These are phyloP conservation scores for Alternaria hordeiaustralica DNA, from an alignment of 2,329 filamentous ascomycete species.

Conservation along the genomic window DNA sequence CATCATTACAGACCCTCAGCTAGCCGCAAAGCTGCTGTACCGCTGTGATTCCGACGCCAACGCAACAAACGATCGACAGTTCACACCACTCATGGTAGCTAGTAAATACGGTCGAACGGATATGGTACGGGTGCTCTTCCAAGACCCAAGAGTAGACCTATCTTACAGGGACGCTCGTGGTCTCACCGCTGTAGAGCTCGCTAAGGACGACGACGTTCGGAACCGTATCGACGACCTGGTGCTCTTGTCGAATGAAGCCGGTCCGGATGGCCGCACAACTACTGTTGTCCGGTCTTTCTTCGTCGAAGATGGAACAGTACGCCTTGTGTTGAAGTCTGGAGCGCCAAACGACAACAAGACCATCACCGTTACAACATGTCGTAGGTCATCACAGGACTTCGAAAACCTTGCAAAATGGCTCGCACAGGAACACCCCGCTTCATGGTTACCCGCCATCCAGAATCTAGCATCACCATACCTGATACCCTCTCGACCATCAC, in stretches of 20 bases:
- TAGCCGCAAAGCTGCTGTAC: constrained; percentile 77
- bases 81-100: constrained; percentile 95
- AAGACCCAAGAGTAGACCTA: constrained; percentile 85
- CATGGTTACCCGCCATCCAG: constrained; percentile 84
- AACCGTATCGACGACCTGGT: constrained; percentile 96
- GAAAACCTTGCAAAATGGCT: constrained; percentile 87
- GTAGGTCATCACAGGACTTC: constrained; percentile 86
- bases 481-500: constrained; percentile 88
- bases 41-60: constrained; percentile 95
- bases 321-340: constrained; percentile 92
- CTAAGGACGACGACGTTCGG: constrained; percentile 96
- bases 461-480: constrained; percentile 88
- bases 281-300: constrained; percentile 96
- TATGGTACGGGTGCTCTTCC: constrained; percentile 86
- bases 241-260: constrained; percentile 71
- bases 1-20: constrained; percentile 83
- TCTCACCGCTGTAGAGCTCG: constrained; percentile 91
- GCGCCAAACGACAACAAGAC: constrained; percentile 80
- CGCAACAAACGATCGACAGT: constrained; percentile 90
- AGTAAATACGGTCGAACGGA: constrained; percentile 98
- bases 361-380: constrained; percentile 93
- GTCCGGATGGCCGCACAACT: constrained; percentile 80
- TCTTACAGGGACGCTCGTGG: constrained; percentile 84
- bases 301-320: constrained; percentile 92
- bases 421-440: constrained; percentile 88